Conservation (phyloP, 2,329 filamentous ascomycete genomes). For the Aspergillus alliaceus region DNA sequence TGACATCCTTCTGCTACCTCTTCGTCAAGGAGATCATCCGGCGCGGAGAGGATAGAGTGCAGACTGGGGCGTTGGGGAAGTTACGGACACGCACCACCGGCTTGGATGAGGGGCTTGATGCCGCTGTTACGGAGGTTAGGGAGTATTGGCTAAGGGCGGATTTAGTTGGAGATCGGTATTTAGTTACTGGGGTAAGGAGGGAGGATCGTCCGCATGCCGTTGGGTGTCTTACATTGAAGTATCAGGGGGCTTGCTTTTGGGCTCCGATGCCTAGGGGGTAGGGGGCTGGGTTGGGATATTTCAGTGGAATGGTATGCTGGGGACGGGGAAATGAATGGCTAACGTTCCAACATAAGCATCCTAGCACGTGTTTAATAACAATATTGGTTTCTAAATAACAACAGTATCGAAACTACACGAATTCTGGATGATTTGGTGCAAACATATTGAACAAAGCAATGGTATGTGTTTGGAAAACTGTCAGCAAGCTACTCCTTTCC, state of each 20-base stretch:
- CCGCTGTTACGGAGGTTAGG: neutral
- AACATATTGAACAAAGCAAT: no score
- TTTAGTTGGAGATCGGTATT: neutral
- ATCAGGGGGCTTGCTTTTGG: neutral
- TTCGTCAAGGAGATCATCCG: neutral
- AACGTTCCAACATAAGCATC: no score
- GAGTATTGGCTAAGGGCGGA: neutral
- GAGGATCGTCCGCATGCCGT: neutral
- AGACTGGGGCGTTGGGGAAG: neutral
- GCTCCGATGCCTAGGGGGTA: neutral
- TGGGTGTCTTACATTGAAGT: neutral
- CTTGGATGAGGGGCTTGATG: neutral
- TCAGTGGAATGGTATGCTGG: no score
- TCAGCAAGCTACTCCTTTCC: no score
- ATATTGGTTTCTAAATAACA: no score
- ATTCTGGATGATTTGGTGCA: no score
- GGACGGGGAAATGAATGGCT: no score
- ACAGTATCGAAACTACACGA: no score
- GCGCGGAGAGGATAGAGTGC: neutral
- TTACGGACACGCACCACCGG: neutral
- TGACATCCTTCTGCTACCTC: neutral
- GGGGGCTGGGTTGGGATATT: no score
- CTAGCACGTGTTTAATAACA: no score
- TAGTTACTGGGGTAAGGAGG: neutral
- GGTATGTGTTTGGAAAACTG: no score